Evolutionary conservation across 2,329 filamentous ascomycete species (phyloP).

Genomic region (Dothiorella sarmentorum): DNA sequence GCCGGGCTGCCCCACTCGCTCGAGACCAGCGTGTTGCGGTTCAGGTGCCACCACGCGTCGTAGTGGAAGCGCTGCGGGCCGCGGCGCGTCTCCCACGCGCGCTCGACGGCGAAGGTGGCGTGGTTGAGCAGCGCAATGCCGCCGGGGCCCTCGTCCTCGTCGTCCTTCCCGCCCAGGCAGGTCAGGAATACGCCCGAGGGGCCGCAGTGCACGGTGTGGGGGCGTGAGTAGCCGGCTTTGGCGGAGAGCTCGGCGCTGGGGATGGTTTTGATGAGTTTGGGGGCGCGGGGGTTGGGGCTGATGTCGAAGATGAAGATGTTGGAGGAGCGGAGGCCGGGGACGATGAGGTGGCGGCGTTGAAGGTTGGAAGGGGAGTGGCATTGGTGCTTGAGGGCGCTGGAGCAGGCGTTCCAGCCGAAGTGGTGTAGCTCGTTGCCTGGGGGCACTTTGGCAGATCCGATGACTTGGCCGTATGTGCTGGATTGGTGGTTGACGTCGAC

Average conservation of each 20-base stretch:
- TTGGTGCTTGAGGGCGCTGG: background rate
- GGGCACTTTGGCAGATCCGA: background rate
- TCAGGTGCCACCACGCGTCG: slow-evolving; percentile 3
- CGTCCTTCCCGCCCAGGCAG: background rate
- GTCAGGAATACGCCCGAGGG: background rate
- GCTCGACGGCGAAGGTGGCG: background rate
- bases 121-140: slow-evolving; percentile 1
- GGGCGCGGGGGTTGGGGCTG: background rate
- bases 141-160: background rate
- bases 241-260: background rate
- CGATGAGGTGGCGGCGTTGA: background rate
- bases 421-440: background rate
- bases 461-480: background rate
- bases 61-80: slow-evolving; percentile 1
- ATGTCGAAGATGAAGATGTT: background rate
- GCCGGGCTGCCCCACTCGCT: background rate
- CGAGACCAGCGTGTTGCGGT: background rate
- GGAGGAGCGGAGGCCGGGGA: background rate
- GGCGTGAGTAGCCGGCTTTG: background rate
- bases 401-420: slow-evolving; percentile 3
- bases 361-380: background rate
- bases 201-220: background rate
- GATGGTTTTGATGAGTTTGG: background rate
- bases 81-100: background rate
- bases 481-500: background rate